These are phyloP conservation scores for Hericium coralloides DNA, from an alignment of 768 basidiomycete genomes.

Conservation along the genomic window DNA sequence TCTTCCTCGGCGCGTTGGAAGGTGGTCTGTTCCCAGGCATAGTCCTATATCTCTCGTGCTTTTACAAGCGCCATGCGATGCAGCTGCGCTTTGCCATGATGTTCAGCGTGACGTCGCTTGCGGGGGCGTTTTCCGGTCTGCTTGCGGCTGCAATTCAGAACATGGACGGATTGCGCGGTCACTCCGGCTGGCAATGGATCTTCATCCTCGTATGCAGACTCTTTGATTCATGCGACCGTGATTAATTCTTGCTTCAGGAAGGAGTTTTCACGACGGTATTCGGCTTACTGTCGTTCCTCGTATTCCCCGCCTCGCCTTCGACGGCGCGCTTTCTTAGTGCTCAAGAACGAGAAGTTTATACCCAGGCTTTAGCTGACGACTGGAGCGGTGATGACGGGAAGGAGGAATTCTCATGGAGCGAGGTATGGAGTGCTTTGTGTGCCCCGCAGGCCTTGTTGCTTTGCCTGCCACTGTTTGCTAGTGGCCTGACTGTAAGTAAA, in stretches of 20 bases:
- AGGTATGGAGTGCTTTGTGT: slow-evolving; percentile 40
- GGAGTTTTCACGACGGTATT: slow-evolving; percentile 56
- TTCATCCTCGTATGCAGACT: slow-evolving; percentile 39
- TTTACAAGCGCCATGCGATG: slow-evolving; percentile 21
- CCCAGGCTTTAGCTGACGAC: slow-evolving; percentile 28
- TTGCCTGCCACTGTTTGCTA: slow-evolving; percentile 41
- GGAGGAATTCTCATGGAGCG: slow-evolving; percentile 48
- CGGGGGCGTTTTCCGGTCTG: slow-evolving; percentile 56
- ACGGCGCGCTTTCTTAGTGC: slow-evolving; percentile 41
- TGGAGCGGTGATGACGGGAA: slow-evolving; percentile 24
- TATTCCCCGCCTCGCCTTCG: slow-evolving; percentile 37
- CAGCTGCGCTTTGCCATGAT: slow-evolving; percentile 31
- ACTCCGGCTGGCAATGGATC: slow-evolving; percentile 59
- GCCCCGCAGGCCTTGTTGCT: slow-evolving; percentile 46
- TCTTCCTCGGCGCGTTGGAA: slow-evolving; percentile 47
- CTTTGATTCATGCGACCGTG: not conserved
- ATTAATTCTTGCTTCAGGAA: slow-evolving; percentile 25
- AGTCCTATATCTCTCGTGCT: slow-evolving; percentile 19
- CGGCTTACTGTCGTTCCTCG: slow-evolving; percentile 40
- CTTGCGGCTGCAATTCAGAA: slow-evolving; percentile 52
- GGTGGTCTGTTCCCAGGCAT: slow-evolving; percentile 41
- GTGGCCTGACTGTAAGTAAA: slow-evolving; percentile 37
- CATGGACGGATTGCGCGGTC: slow-evolving; percentile 44
- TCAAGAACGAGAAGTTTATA: slow-evolving; percentile 32
- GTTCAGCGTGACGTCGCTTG: slow-evolving; percentile 36